These are phyloP conservation scores for Hypocrella siamensis DNA, from an alignment of 2,329 filamentous ascomycete species.

Conservation along the genomic window DNA sequence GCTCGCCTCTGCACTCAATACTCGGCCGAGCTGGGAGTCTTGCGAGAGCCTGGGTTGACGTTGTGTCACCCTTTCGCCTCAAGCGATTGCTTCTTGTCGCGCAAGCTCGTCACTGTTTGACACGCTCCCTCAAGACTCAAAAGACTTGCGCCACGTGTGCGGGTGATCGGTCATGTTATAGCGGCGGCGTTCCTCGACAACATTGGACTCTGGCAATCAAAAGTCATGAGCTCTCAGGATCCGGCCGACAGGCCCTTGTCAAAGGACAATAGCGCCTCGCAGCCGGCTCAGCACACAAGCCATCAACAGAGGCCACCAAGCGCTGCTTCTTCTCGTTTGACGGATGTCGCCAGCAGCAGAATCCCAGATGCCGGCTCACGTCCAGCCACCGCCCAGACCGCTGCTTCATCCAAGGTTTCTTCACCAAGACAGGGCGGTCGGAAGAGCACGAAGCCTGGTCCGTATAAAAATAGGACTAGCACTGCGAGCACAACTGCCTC, in stretches of 20 bases:
- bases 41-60: too few relatives aligned
- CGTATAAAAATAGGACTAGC: slow-evolving; percentile 28
- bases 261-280: slow-evolving; percentile 21
- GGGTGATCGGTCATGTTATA: slow-evolving; percentile 6
- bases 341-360: slow-evolving; percentile 37
- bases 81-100: too few relatives aligned
- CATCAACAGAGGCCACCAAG: slow-evolving; percentile 38
- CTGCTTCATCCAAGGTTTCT: slow-evolving; percentile 23
- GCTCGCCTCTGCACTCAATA: too few relatives aligned
- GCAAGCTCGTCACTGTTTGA: too few relatives aligned
- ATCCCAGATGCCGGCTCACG: slow-evolving; percentile 31
- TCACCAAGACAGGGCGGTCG: slow-evolving; percentile 42
- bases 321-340: slow-evolving; percentile 59
- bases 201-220: background rate
- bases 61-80: too few relatives aligned
- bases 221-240: slow-evolving; percentile 22
- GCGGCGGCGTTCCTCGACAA: too few relatives aligned
- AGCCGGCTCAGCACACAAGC: slow-evolving; percentile 18
- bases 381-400: slow-evolving; percentile 38
- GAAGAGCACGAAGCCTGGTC: slow-evolving; percentile 25
- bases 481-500: slow-evolving; percentile 31
- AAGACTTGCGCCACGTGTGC: background rate
- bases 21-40: too few relatives aligned
- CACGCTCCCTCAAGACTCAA: too few relatives aligned
- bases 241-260: slow-evolving; percentile 17